Evolutionary conservation across 805 yeast species (phyloP).

Genomic region (Candida vartiovaarae): DNA sequence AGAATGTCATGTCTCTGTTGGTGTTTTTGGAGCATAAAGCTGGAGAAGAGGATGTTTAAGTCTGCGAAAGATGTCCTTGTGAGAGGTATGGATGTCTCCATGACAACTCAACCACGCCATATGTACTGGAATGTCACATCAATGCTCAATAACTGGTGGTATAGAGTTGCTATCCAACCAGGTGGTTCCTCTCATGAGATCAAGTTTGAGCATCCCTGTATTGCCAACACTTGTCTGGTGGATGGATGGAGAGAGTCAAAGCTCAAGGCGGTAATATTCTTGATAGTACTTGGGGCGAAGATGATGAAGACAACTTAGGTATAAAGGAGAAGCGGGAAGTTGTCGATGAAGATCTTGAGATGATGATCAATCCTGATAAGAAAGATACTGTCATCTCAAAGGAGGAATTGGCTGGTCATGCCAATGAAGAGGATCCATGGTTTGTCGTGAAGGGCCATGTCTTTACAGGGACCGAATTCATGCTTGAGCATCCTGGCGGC

Average conservation of each 20-base stretch:
- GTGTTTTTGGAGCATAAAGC: slow-evolving; percentile 29
- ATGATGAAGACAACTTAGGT: slow-evolving; percentile 9
- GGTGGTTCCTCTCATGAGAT: slow-evolving; percentile 9
- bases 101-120: slow-evolving; percentile 29
- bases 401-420: slow-evolving; percentile 8
- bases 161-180: slow-evolving; percentile 24
- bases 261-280: slow-evolving; percentile 26
- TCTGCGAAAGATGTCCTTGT: slow-evolving; percentile 26
- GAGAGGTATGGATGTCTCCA: slow-evolving; percentile 30
- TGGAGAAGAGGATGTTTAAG: slow-evolving; percentile 16
- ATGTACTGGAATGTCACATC: slow-evolving; percentile 34
- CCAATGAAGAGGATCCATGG: slow-evolving; percentile 10
- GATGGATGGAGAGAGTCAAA: slow-evolving; percentile 33
- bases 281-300: slow-evolving; percentile 28
- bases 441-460: slow-evolving; percentile 30
- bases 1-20: slow-evolving; percentile 28
- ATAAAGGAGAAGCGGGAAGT: slow-evolving; percentile 4
- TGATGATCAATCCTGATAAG: slow-evolving; percentile 25
- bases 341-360: slow-evolving; percentile 22
- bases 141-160: slow-evolving; percentile 33
- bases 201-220: slow-evolving; percentile 24
- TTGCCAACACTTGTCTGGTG: slow-evolving; percentile 24
- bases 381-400: slow-evolving; percentile 2
- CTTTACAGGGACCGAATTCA: slow-evolving; percentile 28
- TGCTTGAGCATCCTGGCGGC: slow-evolving; percentile 29